Evolutionary conservation across 2,329 filamentous ascomycete genomes (phyloP), one percentile per base, ranked within the genome.

Genomic region (Hypoxylon sp.): DNA sequence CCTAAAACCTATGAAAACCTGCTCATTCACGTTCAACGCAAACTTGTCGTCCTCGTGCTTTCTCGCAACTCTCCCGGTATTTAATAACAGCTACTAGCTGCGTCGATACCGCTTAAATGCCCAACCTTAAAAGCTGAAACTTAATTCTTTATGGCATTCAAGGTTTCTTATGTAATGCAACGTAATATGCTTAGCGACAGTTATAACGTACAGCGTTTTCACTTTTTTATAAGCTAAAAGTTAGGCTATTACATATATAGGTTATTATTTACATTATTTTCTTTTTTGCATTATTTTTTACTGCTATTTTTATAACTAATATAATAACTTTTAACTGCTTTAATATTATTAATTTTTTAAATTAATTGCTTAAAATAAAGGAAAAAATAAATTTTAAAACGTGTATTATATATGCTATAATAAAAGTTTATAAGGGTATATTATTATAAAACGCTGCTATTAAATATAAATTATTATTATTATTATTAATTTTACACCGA

Each of bases 71-170:
- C 3, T 18, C 36, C 14, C 32, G 11, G 26, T n/a, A n/a, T 45
- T 20, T 30, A 18, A 38, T 28, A 28, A 46, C 32, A 16, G 36
- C 12, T 14, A n/a, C 36, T 36, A 56, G 40, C 28, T 16, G 18
- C 22, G 28, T 18, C n/a, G 26, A 40, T 30, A 40, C 18, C 22
- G 28, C 48, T 44, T 16, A 56, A 53, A 53, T 20, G 32, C 28
- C 24, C 51, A 61, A 61, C 40, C 49, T 61, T 54, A 54, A 60
- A 49, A 49, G 52, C 40, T 61, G 57, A 54, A 40, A 49, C 56
- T 60, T 40, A 61, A 54, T 48, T 38, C 26, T 48, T 50, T 18
- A 30, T 38, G 32, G 28, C 36, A 6, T 33, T 16, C 36, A 40
- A 33, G 53, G 30, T n/a, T 38, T 54, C 40, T 58, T 16, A 45